A percentile compares a stretch with the other conserved stretches of the same genome.
Evolutionary conservation across 805 yeast species (phyloP).

Genomic region (Candida golubevii): DNA sequence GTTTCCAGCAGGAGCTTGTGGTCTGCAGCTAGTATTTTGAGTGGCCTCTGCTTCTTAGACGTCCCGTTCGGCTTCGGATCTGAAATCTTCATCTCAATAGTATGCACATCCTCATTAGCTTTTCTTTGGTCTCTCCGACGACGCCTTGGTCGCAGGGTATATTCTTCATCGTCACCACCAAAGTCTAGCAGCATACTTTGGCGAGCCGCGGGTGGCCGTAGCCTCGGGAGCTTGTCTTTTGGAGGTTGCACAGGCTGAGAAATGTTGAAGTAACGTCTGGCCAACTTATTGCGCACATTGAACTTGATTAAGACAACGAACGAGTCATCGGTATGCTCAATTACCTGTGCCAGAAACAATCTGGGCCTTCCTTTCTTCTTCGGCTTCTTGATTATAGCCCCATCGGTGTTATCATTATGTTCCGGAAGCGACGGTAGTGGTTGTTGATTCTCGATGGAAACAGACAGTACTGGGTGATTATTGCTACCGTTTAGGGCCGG

Average conservation of each 20-base stretch:
- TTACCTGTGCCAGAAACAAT: constrained; percentile 10
- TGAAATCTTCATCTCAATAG: neutral
- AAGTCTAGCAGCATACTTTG: neutral
- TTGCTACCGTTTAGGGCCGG: too few species aligned
- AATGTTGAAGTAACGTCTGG: constrained; percentile 6
- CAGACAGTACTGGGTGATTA: too few species aligned
- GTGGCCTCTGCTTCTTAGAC: neutral
- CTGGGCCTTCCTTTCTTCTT: constrained; percentile 12
- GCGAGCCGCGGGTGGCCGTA: constrained; percentile 4
- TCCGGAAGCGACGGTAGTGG: too few species aligned
- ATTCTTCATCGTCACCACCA: neutral
- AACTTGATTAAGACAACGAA: constrained; percentile 11
- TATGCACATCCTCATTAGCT: neutral
- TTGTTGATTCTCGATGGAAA: too few species aligned
- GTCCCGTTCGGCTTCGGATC: neutral
- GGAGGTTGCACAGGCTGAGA: constrained; percentile 2
- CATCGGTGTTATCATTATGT: too few species aligned
- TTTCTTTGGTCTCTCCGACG: neutral
- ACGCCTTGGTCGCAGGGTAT: neutral
- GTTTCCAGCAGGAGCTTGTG: constrained; percentile 2
- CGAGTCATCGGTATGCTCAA: neutral
- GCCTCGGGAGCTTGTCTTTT: constrained; percentile 1
- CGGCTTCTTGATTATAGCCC: neutral
- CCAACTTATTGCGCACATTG: constrained; percentile 13
- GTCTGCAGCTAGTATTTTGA: neutral